Evolutionary conservation across 768 basidiomycete species (phyloP), one percentile per base, ranked within the genome.

Genomic region (Coprinellus micaceus): DNA sequence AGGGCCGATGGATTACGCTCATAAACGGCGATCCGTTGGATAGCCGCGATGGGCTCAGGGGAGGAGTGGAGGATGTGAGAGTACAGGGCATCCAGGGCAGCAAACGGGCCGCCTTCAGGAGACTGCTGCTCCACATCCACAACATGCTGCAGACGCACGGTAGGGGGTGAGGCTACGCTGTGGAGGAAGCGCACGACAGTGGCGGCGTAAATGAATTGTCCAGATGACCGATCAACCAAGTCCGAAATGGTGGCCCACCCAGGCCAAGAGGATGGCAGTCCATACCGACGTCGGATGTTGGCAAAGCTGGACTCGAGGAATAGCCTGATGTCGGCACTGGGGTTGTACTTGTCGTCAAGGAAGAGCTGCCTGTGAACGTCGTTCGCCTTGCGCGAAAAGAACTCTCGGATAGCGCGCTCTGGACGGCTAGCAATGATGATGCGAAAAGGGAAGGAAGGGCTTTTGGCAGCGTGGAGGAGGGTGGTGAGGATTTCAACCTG

Each of bases 151-250:
- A 61, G 50, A 11, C 46, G 57, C 30, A 55, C 55, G 12, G 33
- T 24, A 36, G 22, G 58, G 57, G 37, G 50, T 54, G 4, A 39
- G 19, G 25, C 24, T 44, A 13, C 46, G 41, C 33, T 48, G 45
- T 28, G 22, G 21, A 63, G 39, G 39, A 50, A 63, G 9, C 51
- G 48, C 5, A 55, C 46, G 15, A 61, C 60, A 2, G 56, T 58
- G 10, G 62, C 46, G 7, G 60, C 62, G 29, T 63, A 59, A 17
- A 63, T 58, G 41, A 59, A 61, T 39, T 63, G 62, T 4, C 62
- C 62, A 1, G 62, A 63, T 11, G 56, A 11, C 5, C 37, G 19
- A 2, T 47, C 45, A 7, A 47, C 45, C 45, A 47, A 47, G 4
- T 11, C 30, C 13, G 4, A 7, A 6, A 52, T 41, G 41, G 9